phyloP scores from a whole-genome alignment of 306 rosid genomes.

The Dryas alaskensis region DNA sequence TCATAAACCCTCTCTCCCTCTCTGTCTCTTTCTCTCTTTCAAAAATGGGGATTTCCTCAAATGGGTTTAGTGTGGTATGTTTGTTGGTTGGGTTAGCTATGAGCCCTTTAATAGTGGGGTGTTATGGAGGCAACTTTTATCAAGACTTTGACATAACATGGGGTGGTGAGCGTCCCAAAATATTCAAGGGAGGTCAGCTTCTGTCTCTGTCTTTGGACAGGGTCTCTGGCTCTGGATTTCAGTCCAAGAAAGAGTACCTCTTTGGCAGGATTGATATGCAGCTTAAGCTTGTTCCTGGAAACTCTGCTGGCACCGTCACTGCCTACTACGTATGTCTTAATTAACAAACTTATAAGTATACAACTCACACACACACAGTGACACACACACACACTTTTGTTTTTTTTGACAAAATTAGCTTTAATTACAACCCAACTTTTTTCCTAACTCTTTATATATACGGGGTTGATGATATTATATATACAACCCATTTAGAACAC shows the following conservation, averaged over 20 bases:
- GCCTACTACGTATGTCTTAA: constrained; percentile 56
- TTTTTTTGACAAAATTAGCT: no score
- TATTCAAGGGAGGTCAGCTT: constrained; percentile 61
- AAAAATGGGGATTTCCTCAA: constrained; percentile 38
- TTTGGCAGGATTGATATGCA: constrained; percentile 88
- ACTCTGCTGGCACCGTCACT: constrained; percentile 85
- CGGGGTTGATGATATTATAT: no score
- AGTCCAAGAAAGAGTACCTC: constrained; percentile 58
- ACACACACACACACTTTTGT: no score
- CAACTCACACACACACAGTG: no score
- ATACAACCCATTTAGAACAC: no score
- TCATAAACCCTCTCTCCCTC: not conserved
- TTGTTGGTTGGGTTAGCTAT: constrained; percentile 29
- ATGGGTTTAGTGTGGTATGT: constrained; percentile 3
- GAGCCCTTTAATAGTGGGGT: constrained; percentile 33
- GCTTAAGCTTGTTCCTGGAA: constrained; percentile 87
- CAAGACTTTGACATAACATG: constrained; percentile 72
- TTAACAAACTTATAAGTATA: not conserved
- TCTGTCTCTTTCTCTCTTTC: not conserved
- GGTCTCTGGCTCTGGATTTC: constrained; percentile 83
- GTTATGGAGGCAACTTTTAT: constrained; percentile 47
- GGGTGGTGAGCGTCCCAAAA: constrained; percentile 69
- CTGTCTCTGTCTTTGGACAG: constrained; percentile 68
- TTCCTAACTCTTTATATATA: no score
- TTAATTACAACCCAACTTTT: no score